Evolutionary conservation across 2,329 filamentous ascomycete genomes (phyloP), one percentile per base, ranked within the genome.

Genomic region (Arthrinium puccinioides): DNA sequence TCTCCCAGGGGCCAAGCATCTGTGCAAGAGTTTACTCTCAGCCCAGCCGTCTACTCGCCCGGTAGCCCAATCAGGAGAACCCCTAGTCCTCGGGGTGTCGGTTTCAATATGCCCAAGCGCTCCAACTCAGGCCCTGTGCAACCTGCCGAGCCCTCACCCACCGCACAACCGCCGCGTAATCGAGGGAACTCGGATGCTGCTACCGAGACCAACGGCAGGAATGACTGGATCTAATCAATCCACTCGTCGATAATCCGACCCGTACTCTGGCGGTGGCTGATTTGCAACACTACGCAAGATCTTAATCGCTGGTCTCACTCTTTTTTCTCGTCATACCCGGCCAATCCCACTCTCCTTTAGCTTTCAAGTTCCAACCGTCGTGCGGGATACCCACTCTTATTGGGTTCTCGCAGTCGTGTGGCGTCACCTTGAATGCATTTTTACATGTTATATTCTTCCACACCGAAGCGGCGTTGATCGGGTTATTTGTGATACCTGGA

Each of bases 11-110:
- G 24, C n/a, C 26, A 37, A 9, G 45, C 53, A 23, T 27, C 38
- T 4, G 51, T 57, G 4, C 52, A 56, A 10, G 48, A 61, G 21
- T 54, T 59, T 16, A 69, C 62, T 2, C 59, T 78, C 3, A 74
- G 65, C 40, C 68, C 75, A 3, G 61, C 65, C 2, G 70, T 77
- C 5, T 79, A 79, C 51, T 64, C 59, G 38, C 68, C 70, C 0
- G 53, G 60, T 16, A 64, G 56, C 36, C 52, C 59, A 9, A 56
- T 52, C 9, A 61, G 55, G 39, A 66, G 59, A 44, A 49, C 67
- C 10, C 57, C 63, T 5, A 70, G 64, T 40, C 65, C 64, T 2
- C 61, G 52, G 43, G 66, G 64, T 1, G 66, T 66, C 15, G 65
- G 65, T 21, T 67, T 66, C 47, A 60, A 53, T 32, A 36, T 56